Evolutionary conservation across 805 yeast species (phyloP), one percentile per base, ranked within the genome.

Genomic region (Candida gorgasii): DNA sequence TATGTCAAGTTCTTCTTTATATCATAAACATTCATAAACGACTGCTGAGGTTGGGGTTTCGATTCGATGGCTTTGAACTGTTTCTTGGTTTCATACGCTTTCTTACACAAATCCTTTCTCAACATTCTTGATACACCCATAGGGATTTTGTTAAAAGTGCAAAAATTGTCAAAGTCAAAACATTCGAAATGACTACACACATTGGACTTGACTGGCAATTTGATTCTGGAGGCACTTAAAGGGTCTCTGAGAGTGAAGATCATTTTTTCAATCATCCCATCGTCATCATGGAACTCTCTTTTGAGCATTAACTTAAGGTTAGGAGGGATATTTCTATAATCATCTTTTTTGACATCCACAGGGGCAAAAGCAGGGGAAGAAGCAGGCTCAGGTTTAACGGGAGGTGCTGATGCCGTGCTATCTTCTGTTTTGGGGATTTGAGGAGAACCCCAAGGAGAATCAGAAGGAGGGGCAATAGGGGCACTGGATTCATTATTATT

Each of bases 141-240:
- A 11, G 68, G 61, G 4, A 71, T 57, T 20, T 57, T 63, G 46
- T 69, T 63, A 46, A 68, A 68, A 13, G 58, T 41, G 48, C 75
- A 71, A 41, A 71, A 71, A 29, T 53, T 67, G 9, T 68, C 67
- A 39, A 61, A 67, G 44, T 71, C 76, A 52, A 71, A 71, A 50
- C 75, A 70, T 53, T 68, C 75, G 47, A 70, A 69, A 47, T 71
- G 76, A 22, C 49, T 49, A 47, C 76, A 71, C 0, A 45, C 42
- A 7, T 50, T 46, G 5, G 74, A 61, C 50, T 69, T 71, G 8
- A 71, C 65, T 2, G 76, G 76, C 7, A 71, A 52, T 30, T 52
- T 47, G 28, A 71, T 70, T 42, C 59, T 67, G 26, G 66, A 59
- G 17, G 66, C 67, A 20, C 64, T 56, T n/a, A 67, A 50, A 3